Percentiles rank a stretch among this genome's conserved stretches.
phyloP scores from a whole-genome alignment of 75 land plant genomes.

The Pinus taeda region DNA sequence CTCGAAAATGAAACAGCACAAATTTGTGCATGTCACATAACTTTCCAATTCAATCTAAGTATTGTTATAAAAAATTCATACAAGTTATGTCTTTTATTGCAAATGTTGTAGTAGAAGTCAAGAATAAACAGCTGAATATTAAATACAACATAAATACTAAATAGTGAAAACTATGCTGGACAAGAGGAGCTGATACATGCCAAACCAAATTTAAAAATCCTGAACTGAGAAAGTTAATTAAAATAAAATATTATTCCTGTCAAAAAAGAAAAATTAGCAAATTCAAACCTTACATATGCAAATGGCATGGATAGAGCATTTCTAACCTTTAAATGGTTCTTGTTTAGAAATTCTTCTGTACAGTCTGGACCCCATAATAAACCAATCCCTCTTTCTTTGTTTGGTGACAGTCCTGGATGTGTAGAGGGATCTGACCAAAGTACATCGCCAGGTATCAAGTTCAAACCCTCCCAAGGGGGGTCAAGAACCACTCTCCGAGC shows the following conservation, averaged over 20 bases:
- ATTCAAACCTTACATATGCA: slow-evolving; percentile 5
- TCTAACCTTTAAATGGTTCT: slow-evolving; percentile 67
- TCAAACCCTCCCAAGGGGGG: slow-evolving; percentile 84
- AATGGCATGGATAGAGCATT: neutral
- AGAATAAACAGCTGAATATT: neutral
- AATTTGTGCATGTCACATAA: neutral
- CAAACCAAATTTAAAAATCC: neutral
- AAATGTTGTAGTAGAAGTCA: neutral
- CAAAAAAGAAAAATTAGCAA: slow-evolving; percentile 7
- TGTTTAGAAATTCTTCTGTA: slow-evolving; percentile 81
- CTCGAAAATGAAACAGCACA: neutral
- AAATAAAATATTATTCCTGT: neutral
- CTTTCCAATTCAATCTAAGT: neutral
- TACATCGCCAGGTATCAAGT: slow-evolving; percentile 85
- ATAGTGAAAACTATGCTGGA: neutral
- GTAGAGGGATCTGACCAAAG: slow-evolving; percentile 96
- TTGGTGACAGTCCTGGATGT: slow-evolving; percentile 69
- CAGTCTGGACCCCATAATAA: slow-evolving; percentile 93
- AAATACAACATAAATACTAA: neutral
- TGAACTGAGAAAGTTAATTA: neutral
- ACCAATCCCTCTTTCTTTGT: slow-evolving; percentile 89
- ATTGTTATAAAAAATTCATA: neutral
- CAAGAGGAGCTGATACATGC: neutral
- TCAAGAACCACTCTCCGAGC: slow-evolving; percentile 83
- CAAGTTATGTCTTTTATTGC: neutral